Percentiles rank a stretch among this genome's conserved stretches.
Evolutionary conservation across 1,284 basidiomycete genomes (phyloP).

Genomic region (Melampsora americana): DNA sequence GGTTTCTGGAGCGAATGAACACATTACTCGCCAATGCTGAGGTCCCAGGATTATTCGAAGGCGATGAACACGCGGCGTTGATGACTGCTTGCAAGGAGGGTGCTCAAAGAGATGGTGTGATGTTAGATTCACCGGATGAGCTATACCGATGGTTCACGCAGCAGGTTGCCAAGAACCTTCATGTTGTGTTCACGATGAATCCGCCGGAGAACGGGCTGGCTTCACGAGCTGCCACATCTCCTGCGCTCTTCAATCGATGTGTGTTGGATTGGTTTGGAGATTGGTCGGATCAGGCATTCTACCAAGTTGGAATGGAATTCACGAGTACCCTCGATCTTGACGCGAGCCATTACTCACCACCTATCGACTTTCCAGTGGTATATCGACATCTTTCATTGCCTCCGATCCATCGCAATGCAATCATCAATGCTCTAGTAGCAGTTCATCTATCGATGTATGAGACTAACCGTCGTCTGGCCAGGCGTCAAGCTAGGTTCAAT

Average conservation of each 20-base stretch:
- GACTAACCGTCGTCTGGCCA: conserved; percentile 82
- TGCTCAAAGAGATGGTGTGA: conserved; percentile 91
- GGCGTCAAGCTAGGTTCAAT: conserved; percentile 87
- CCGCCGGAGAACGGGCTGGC: conserved; percentile 93
- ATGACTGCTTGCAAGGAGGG: conserved; percentile 99
- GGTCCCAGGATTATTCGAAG: conserved; percentile 96
- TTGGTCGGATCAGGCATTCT: conserved; percentile 96
- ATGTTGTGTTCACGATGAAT: conserved; percentile 99
- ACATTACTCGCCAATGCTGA: conserved; percentile 98
- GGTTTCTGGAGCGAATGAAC: conserved; percentile 98
- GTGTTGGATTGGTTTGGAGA: conserved; percentile 98
- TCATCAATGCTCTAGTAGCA: conserved; percentile 88
- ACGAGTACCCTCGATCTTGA: conserved; percentile 87
- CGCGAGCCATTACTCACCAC: conserved; percentile 70
- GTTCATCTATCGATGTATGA: conserved; percentile 87
- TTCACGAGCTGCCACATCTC: conserved; percentile 91
- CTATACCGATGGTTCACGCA: conserved; percentile 95
- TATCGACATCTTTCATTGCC: conserved; percentile 77
- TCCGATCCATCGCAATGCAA: conserved; percentile 76
- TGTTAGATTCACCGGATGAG: conserved; percentile 97
- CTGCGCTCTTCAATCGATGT: conserved; percentile 95
- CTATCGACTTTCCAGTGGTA: conserved; percentile 76
- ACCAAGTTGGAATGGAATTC: conserved; percentile 93
- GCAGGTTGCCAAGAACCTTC: conserved; percentile 91
- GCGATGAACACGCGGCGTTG: conserved; percentile 90